Evolutionary conservation across 2,329 filamentous ascomycete genomes (phyloP).

Genomic region (Phialocephala subalpina): DNA sequence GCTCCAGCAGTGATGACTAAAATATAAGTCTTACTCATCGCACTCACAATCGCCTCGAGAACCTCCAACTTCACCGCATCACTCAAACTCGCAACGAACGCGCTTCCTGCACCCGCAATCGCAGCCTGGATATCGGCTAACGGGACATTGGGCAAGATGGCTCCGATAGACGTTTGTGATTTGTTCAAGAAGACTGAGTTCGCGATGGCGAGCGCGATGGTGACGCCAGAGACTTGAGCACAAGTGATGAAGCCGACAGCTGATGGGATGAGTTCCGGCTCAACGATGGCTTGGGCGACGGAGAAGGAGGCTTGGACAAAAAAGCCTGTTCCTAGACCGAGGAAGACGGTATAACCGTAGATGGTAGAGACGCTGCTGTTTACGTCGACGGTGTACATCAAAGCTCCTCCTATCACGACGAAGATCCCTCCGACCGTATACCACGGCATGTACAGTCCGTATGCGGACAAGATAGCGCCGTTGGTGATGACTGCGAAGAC

Average conservation of each 20-base stretch:
- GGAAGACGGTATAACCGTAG: slow-evolving; percentile 48
- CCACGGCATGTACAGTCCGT: slow-evolving; percentile 51
- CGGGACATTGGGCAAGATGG: slow-evolving; percentile 40
- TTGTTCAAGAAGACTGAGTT: slow-evolving; percentile 49
- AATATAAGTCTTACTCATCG: slow-evolving; percentile 46
- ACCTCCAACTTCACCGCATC: slow-evolving; percentile 30
- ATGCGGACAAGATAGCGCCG: slow-evolving; percentile 44
- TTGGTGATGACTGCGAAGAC: slow-evolving; percentile 45
- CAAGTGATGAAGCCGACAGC: slow-evolving; percentile 50
- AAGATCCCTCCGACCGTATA: slow-evolving; percentile 47
- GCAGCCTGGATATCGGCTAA: slow-evolving; percentile 40
- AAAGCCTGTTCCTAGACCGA: slow-evolving; percentile 50
- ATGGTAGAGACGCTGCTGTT: slow-evolving; percentile 38
- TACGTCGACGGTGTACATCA: slow-evolving; percentile 44
- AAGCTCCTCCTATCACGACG: slow-evolving; percentile 44
- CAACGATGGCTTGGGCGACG: slow-evolving; percentile 48
- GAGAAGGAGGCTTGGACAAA: slow-evolving; percentile 48
- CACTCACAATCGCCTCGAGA: slow-evolving; percentile 44
- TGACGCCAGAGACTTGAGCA: slow-evolving; percentile 47
- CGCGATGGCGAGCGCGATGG: slow-evolving; percentile 49
- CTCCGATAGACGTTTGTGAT: slow-evolving; percentile 40
- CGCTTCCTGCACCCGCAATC: slow-evolving; percentile 40
- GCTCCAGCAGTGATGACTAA: slow-evolving; percentile 45
- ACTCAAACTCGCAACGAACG: slow-evolving; percentile 35
- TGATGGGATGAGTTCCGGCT: slow-evolving; percentile 40